Percentiles rank a stretch among this genome's conserved stretches.
Conservation (phyloP, 352 stramenopile species). For the Pelagophyceae sp. region DNA sequence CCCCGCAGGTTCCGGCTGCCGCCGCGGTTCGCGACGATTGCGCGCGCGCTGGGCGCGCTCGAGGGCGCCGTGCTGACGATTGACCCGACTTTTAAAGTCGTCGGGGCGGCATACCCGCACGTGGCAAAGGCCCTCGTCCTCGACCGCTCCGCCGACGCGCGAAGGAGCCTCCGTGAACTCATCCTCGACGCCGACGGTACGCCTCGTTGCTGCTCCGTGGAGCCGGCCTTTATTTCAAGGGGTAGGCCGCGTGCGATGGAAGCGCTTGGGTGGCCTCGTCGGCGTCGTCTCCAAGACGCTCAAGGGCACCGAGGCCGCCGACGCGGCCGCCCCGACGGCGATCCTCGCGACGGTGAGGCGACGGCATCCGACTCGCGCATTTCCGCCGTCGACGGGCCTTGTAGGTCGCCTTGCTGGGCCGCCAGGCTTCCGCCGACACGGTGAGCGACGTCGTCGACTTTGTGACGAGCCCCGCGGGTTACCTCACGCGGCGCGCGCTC, state of each 20-base stretch:
- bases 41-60: slow-evolving; percentile 26
- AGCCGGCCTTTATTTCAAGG: too few relatives aligned
- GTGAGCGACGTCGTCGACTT: slow-evolving; percentile 5
- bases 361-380: too few relatives aligned
- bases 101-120: slow-evolving; percentile 29
- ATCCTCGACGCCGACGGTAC: not conserved
- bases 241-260: slow-evolving; percentile 3
- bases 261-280: not conserved
- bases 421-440: not conserved
- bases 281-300: not conserved
- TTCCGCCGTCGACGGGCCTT: not conserved
- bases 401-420: not conserved
- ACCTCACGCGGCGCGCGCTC: not conserved
- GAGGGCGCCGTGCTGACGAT: slow-evolving; percentile 28
- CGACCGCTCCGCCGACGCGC: not conserved
- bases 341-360: not conserved
- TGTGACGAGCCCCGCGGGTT: not conserved
- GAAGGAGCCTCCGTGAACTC: not conserved
- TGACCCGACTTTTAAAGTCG: slow-evolving; percentile 30
- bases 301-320: not conserved
- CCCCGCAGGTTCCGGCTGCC: slow-evolving; percentile 25
- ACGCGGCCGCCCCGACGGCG: too few relatives aligned
- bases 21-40: slow-evolving; percentile 30
- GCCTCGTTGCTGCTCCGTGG: too few relatives aligned
- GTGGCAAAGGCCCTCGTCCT: not conserved